A percentile compares a stretch with the other conserved stretches of the same genome.
Evolutionary conservation across 129 eudicot species (phyloP).

Genomic region (Centella asiatica): DNA sequence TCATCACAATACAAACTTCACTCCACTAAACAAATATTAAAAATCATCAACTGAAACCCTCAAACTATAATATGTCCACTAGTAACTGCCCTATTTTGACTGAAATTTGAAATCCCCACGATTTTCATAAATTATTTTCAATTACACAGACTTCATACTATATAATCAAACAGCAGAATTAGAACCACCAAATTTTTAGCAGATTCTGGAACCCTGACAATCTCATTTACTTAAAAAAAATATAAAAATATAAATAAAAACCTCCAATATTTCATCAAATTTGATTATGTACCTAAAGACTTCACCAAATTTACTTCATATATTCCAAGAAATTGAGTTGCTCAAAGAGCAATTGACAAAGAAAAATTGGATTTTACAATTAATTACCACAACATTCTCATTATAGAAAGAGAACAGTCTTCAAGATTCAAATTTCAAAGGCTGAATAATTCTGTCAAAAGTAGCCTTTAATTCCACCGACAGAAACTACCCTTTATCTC

Average conservation of each 20-base stretch:
- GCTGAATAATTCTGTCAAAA: background rate
- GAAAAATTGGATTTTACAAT: too few species aligned
- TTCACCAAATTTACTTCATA: background rate
- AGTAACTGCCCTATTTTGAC: background rate
- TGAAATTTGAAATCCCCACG: background rate
- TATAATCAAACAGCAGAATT: too few species aligned
- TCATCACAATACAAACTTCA: background rate
- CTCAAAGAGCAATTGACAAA: background rate
- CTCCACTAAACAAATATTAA: background rate
- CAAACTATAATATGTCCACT: background rate
- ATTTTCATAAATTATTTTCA: background rate
- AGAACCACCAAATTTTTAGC: background rate
- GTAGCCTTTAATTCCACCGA: background rate
- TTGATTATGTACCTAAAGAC: background rate
- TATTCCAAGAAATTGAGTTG: background rate
- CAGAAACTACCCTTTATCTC: background rate
- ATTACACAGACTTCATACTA: background rate
- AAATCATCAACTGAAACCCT: background rate
- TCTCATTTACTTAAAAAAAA: background rate
- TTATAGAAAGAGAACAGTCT: too few species aligned
- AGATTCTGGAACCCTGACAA: background rate
- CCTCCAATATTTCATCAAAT: background rate
- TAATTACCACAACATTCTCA: background rate
- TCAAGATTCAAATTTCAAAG: too few species aligned
- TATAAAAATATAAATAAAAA: too few species aligned